Conservation (phyloP, 495 filamentous ascomycete genomes). For the Penicillium tannophilum region DNA sequence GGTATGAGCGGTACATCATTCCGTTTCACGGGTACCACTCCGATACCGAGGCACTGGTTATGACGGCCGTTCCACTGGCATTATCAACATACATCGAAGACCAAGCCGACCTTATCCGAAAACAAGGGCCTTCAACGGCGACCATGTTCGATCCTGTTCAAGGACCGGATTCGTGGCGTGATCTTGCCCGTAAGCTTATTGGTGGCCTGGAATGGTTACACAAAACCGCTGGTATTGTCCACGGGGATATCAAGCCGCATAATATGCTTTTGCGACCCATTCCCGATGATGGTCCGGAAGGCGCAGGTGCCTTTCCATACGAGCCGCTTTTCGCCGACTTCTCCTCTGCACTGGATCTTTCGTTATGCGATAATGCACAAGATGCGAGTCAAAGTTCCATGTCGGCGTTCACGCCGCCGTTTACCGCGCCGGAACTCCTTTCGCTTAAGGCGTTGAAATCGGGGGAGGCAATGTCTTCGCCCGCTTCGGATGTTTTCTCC, state of each 20-base stretch:
- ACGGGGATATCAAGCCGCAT: constrained; percentile 49
- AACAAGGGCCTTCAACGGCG: constrained; percentile 35
- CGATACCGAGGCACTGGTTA: constrained; percentile 51
- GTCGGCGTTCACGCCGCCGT: constrained; percentile 59
- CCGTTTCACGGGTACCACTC: constrained; percentile 59
- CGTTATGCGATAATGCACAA: neutral
- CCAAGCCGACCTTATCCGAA: constrained; percentile 31
- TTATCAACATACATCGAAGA: constrained; percentile 54
- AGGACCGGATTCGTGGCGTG: constrained; percentile 41
- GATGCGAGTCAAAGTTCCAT: constrained; percentile 29
- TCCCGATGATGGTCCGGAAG: constrained; percentile 5
- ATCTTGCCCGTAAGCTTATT: constrained; percentile 52
- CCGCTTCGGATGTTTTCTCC: constrained; percentile 47
- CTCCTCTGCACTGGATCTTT: constrained; percentile 51
- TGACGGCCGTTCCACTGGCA: constrained; percentile 52
- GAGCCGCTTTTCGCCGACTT: constrained; percentile 60
- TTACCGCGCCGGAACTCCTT: constrained; percentile 59
- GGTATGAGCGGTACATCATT: constrained; percentile 46
- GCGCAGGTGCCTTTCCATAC: constrained; percentile 30
- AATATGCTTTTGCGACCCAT: constrained; percentile 42
- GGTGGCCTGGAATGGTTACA: constrained; percentile 56
- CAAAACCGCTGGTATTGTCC: constrained; percentile 41
- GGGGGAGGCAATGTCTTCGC: constrained; percentile 16
- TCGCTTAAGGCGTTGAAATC: constrained; percentile 37
- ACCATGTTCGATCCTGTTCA: constrained; percentile 58